These are phyloP conservation scores for Camelina hispida DNA, from an alignment of 345 rosid genomes.

Conservation along the genomic window DNA sequence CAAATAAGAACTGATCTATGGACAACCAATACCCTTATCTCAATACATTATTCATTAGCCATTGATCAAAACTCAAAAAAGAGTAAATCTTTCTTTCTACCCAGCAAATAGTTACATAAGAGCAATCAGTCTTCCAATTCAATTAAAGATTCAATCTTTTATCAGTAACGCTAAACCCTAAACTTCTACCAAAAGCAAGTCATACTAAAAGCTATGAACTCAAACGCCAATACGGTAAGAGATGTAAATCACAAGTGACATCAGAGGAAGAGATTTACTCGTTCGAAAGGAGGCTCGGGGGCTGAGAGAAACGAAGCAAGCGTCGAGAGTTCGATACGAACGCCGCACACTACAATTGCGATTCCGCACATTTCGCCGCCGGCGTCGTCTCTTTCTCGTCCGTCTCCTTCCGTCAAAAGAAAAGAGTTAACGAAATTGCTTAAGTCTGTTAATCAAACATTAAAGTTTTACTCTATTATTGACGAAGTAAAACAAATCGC, in stretches of 20 bases:
- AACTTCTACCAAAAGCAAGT: neutral
- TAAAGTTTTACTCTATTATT: too few relatives aligned
- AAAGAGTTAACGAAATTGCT: neutral
- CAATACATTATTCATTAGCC: neutral
- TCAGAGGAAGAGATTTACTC: constrained; percentile 34
- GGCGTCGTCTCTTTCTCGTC: constrained; percentile 18
- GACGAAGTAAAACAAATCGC: constrained; percentile 23
- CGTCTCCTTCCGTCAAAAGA: constrained; percentile 19
- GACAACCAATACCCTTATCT: constrained; percentile 7
- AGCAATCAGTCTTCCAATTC: neutral
- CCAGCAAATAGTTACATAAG: neutral
- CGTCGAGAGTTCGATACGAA: constrained; percentile 53
- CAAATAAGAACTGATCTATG: neutral
- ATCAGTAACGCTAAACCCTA: neutral
- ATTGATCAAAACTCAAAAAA: constrained; percentile 10
- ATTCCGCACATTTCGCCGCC: constrained; percentile 76
- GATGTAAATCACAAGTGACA: neutral
- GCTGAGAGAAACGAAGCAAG: constrained; percentile 28
- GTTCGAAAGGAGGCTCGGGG: constrained; percentile 42
- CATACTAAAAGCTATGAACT: neutral
- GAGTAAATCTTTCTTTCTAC: constrained; percentile 4
- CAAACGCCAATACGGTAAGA: constrained; percentile 7
- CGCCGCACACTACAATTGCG: constrained; percentile 63
- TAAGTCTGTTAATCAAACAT: too few relatives aligned
- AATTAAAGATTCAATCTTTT: constrained; percentile 13